Evolutionary conservation across 805 yeast species (phyloP).

Genomic region (Barnettozyma siamensis): DNA sequence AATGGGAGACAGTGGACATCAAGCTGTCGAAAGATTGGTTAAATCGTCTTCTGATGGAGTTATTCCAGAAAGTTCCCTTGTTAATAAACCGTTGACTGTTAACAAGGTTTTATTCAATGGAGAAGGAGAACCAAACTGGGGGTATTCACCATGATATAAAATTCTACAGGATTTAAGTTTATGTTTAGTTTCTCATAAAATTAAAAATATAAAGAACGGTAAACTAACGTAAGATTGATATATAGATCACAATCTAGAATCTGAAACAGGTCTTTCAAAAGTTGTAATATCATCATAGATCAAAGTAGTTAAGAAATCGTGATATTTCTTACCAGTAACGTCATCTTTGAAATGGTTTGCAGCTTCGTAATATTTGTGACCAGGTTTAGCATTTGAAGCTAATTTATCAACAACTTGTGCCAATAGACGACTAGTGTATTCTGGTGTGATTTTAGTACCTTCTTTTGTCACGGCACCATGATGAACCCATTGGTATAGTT

Average conservation of each 20-base stretch:
- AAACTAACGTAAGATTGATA: too few relatives aligned
- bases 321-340: conserved; percentile 63
- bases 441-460: conserved; percentile 54
- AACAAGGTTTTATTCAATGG: conserved; percentile 46
- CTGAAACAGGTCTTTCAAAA: conserved; percentile 20
- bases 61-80: conserved; percentile 41
- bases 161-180: not conserved
- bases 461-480: conserved; percentile 58
- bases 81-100: conserved; percentile 50
- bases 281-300: conserved; percentile 70
- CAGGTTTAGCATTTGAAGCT: conserved; percentile 42
- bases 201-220: too few relatives aligned
- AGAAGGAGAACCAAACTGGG: conserved; percentile 26
- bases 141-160: conserved; percentile 7
- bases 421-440: conserved; percentile 49
- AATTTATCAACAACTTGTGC: conserved; percentile 56
- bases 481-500: conserved; percentile 78
- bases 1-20: conserved; percentile 30
- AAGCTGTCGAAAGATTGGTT: conserved; percentile 36
- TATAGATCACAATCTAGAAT: conserved; percentile 6
- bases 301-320: conserved; percentile 72
- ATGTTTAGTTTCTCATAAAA: not conserved
- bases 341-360: conserved; percentile 69
- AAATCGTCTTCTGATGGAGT: conserved; percentile 41
- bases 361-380: conserved; percentile 64